Conservation (phyloP, 345 rosid species). For the Eucalyptus leucophloia region DNA sequence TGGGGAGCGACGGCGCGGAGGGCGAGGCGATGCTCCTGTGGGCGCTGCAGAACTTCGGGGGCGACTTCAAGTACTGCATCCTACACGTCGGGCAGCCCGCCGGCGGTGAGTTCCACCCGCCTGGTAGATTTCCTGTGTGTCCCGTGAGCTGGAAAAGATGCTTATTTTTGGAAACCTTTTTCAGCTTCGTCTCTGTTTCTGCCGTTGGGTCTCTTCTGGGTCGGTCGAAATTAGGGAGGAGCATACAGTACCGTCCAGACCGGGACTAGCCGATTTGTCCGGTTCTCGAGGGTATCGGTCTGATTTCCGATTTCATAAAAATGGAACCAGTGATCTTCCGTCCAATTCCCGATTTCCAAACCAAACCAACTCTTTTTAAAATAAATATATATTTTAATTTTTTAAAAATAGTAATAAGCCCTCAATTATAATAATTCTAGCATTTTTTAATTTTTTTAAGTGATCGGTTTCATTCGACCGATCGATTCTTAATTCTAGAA, state of each 20-base stretch:
- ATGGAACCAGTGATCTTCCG: accelerated
- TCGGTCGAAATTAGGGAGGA: background rate
- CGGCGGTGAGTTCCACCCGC: background rate
- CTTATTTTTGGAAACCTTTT: background rate
- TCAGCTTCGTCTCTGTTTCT: background rate
- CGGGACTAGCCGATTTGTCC: no score
- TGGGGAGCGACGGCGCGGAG: background rate
- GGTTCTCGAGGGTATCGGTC: accelerated
- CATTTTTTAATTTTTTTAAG: no score
- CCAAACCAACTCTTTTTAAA: accelerated
- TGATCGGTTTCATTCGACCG: accelerated
- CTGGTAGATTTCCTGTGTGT: background rate
- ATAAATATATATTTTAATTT: no score
- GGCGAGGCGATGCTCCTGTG: background rate
- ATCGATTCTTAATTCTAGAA: accelerated
- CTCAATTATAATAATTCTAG: no score
- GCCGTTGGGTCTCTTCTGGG: background rate
- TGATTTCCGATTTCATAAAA: no score
- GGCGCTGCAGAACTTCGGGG: background rate
- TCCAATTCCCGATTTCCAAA: accelerated
- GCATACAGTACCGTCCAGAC: no score
- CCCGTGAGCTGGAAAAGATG: background rate
- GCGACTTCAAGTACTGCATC: background rate
- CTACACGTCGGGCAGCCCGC: background rate
- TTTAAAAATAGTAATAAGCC: no score